Conservation (phyloP, 345 rosid species). For the Heritiera littoralis region DNA sequence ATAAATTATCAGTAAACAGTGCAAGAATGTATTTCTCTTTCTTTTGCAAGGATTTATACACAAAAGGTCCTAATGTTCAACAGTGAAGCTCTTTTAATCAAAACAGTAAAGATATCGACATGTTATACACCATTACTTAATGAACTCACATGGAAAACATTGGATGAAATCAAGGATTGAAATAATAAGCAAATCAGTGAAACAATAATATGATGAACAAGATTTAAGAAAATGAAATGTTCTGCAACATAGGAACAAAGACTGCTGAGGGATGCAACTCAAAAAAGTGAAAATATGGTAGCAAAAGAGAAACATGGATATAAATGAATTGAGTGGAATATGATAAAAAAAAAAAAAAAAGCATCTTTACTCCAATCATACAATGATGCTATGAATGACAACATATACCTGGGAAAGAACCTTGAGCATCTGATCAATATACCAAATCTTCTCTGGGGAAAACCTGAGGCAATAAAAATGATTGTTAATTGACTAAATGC, state of each 20-base stretch:
- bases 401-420: conserved; percentile 88
- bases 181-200: conserved; percentile 8
- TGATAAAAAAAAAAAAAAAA: background rate
- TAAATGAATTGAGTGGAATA: background rate
- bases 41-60: background rate
- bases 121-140: background rate
- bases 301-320: background rate
- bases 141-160: background rate
- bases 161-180: background rate
- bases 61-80: background rate
- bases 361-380: background rate
- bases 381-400: background rate
- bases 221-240: background rate
- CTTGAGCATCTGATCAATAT: conserved; percentile 99
- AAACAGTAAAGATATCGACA: background rate
- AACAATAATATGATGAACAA: conserved; percentile 1
- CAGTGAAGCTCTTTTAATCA: background rate
- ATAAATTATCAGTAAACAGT: background rate
- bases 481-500: conserved; percentile 25
- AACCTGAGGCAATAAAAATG: conserved; percentile 59
- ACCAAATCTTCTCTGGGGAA: conserved; percentile 96
- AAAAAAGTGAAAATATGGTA: background rate
- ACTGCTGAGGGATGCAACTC: background rate
- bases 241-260: background rate
- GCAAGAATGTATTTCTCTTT: conserved; percentile 13